These are phyloP conservation scores for Cercospora citrullina DNA, from an alignment of 2,329 filamentous ascomycete species.

Conservation along the genomic window DNA sequence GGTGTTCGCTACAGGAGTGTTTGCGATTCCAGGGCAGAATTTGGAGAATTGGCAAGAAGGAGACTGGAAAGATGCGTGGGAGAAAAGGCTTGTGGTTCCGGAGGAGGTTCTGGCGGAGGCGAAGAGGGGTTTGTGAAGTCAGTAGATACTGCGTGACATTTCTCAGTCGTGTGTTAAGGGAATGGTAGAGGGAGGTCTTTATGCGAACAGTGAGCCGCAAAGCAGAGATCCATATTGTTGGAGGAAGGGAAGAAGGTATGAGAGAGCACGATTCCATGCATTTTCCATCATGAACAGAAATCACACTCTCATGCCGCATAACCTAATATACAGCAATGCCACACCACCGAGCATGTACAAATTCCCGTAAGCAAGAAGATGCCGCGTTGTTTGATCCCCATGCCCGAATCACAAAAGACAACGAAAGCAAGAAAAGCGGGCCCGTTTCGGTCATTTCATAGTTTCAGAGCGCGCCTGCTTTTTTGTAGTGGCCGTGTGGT, in stretches of 20 bases:
- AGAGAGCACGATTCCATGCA: not conserved
- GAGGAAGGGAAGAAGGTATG: not conserved
- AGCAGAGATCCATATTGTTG: too few species aligned
- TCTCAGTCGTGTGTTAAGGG: too few species aligned
- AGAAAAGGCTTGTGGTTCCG: slow-evolving; percentile 33
- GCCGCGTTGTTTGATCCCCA: not conserved
- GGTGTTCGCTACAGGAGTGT: slow-evolving; percentile 72
- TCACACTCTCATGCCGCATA: slow-evolving; percentile 21
- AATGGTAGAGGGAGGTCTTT: too few species aligned
- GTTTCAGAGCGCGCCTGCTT: slow-evolving; percentile 5
- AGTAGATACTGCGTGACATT: not conserved
- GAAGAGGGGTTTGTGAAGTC: not conserved
- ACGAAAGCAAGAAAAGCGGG: not conserved
- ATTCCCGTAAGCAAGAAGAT: not conserved
- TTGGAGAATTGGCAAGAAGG: slow-evolving; percentile 53
- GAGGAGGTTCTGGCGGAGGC: not conserved
- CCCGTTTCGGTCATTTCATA: not conserved
- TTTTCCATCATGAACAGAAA: not conserved
- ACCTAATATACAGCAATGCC: slow-evolving; percentile 28
- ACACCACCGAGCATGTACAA: slow-evolving; percentile 23
- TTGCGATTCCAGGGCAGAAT: slow-evolving; percentile 61
- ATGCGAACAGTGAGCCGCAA: too few species aligned
- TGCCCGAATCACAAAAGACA: not conserved
- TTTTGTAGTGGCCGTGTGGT: slow-evolving; percentile 11
- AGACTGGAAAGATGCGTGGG: slow-evolving; percentile 55